Base-by-base conservation (phyloP, 2,329 filamentous ascomycete genomes). In the Ampelomyces quisqualis region DNA sequence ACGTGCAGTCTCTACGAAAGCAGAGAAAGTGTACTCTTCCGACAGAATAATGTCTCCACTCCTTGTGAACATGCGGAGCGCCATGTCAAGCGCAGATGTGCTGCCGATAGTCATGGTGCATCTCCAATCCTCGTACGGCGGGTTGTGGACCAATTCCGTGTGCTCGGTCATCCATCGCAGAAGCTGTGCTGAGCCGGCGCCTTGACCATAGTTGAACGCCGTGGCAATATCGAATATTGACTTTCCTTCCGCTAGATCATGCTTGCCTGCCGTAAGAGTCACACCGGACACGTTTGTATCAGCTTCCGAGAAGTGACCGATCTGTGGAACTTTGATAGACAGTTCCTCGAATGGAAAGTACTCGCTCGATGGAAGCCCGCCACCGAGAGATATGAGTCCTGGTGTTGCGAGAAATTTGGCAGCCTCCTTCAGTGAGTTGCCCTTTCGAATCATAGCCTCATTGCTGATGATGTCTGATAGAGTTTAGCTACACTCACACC, bases 101-200 rank as follows among this genome's bases (percentile, higher is more conserved):
- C 84, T 93, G 38, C 91, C 93, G 27, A 91, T 80, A 2, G 84
- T 90, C 73, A 96, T 77, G 39, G 83, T 84, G 58, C 88, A 88
- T 51, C 81, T 77, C 93, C 93, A 98, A 72, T 98, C 90, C 13
- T 84, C 78, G 65, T 97, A 97, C 0, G 88, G 88, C 11, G 91
- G 90, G 47, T 81, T 77, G 68, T 89, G 88, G 11, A 95, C 82
- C 40, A 97, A 81, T 72, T 98, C 91, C 0, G 90, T 95, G 70
- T 97, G 93, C 73, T 98, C 93, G 0, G 90, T 94, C 35, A 97
- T 77, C 72, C 87, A 97, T 45, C 93, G 84, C 49, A 96, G 74
- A 67, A 98, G 76, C 71, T 95, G 93, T 3, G 89, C 86, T 8
- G 88, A 82, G 13, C 93, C 93, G 13, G 82, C 82, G 7, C 90